Evolutionary conservation across 176 grass and related monocot species (phyloP).

Genomic region (Eleusine indica): DNA sequence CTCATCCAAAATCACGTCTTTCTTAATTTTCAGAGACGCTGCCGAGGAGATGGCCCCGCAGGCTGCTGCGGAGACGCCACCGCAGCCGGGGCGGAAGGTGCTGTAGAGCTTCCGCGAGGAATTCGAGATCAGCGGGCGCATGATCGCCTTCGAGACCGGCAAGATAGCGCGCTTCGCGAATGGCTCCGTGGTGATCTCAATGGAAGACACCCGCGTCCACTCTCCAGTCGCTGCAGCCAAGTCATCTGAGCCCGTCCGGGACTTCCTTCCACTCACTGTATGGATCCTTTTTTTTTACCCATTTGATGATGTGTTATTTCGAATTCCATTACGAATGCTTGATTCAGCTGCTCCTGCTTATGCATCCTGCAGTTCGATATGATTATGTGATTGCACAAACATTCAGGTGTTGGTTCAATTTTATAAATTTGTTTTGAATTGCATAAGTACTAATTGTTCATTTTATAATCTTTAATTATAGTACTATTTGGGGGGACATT

Average conservation of each 20-base stretch:
- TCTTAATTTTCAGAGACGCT: neutral
- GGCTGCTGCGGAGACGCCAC: slow-evolving; percentile 20
- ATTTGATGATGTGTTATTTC: neutral
- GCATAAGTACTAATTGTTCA: neutral
- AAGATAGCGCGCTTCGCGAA: slow-evolving; percentile 95
- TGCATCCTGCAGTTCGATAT: neutral
- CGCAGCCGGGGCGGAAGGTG: slow-evolving; percentile 56
- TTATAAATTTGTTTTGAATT: neutral
- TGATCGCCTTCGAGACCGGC: slow-evolving; percentile 80
- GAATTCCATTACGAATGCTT: neutral
- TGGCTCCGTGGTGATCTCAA: slow-evolving; percentile 81
- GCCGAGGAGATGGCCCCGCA: slow-evolving; percentile 32
- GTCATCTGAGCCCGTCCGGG: slow-evolving; percentile 64
- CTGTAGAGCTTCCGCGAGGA: slow-evolving; percentile 78
- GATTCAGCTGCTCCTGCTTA: neutral
- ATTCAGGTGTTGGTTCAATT: neutral
- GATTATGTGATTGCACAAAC: neutral
- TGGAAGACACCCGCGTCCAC: slow-evolving; percentile 89
- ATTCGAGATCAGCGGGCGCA: slow-evolving; percentile 78
- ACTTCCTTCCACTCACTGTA: slow-evolving; percentile 96
- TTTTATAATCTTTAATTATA: slow-evolving; percentile 9
- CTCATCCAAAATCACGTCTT: no score
- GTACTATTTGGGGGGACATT: neutral
- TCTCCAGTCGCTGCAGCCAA: slow-evolving; percentile 69
- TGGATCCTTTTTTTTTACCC: neutral